A percentile compares a stretch with the other conserved stretches of the same genome.
phyloP scores from a whole-genome alignment of 192 early-diverging fungal species.

The Rhizoclosmatium globosum region DNA sequence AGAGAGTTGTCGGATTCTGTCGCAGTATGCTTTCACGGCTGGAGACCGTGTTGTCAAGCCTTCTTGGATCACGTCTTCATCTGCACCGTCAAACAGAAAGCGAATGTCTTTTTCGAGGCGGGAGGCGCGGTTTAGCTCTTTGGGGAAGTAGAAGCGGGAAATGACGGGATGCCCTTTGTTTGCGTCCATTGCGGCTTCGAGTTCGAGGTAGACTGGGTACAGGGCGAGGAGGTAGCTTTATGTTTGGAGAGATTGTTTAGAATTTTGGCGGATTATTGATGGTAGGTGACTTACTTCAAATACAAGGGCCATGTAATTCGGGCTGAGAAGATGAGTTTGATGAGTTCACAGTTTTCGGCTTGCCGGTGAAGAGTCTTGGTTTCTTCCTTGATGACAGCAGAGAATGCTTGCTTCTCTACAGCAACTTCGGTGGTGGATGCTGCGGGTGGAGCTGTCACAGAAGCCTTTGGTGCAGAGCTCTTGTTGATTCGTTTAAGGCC shows the following conservation, averaged over 20 bases:
- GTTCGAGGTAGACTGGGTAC: slow-evolving; percentile 61
- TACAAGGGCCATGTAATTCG: slow-evolving; percentile 57
- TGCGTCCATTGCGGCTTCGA: slow-evolving; percentile 58
- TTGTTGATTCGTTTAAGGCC: too few species aligned
- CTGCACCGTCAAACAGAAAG: slow-evolving; percentile 48
- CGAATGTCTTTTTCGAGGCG: slow-evolving; percentile 57
- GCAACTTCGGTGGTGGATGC: too few species aligned
- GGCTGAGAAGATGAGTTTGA: slow-evolving; percentile 61
- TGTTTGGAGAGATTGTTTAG: too few species aligned
- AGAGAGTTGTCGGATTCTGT: slow-evolving; percentile 52
- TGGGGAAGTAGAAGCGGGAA: slow-evolving; percentile 59
- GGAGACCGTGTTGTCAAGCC: slow-evolving; percentile 3
- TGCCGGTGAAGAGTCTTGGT: slow-evolving; percentile 60
- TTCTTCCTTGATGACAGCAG: slow-evolving; percentile 60
- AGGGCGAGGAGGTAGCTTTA: slow-evolving; percentile 54
- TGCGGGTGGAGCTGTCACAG: too few species aligned
- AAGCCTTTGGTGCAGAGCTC: too few species aligned
- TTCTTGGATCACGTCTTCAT: slow-evolving; percentile 13
- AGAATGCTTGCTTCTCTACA: background rate
- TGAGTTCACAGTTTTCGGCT: slow-evolving; percentile 62
- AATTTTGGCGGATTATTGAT: too few species aligned
- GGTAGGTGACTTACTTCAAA: slow-evolving; percentile 36
- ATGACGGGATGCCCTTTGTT: slow-evolving; percentile 58
- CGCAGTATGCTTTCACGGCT: slow-evolving; percentile 58
- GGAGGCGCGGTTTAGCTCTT: slow-evolving; percentile 53